Evolutionary conservation across 768 basidiomycete genomes (phyloP).

Genomic region (Naganishia randhawae): DNA sequence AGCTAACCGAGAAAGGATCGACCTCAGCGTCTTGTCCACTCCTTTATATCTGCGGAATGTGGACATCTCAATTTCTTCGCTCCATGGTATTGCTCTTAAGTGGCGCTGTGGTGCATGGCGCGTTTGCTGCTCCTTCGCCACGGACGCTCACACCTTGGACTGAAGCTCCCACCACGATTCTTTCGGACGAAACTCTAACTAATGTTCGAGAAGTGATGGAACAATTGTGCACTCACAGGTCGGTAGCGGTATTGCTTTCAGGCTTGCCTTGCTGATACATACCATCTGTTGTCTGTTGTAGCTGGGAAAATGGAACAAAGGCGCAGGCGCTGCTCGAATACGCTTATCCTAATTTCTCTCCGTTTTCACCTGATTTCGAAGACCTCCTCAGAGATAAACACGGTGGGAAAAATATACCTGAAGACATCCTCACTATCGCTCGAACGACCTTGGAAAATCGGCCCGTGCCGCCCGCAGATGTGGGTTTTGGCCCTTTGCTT

Average conservation of each 20-base stretch:
- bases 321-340: constrained; percentile 45
- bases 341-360: constrained; percentile 40
- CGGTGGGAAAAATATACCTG: constrained; percentile 29
- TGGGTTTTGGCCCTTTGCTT: constrained; percentile 32
- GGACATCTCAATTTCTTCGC: background rate
- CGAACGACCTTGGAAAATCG: constrained; percentile 43
- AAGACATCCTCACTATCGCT: constrained; percentile 40
- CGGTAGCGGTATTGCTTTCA: constrained; percentile 22
- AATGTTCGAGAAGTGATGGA: constrained; percentile 44
- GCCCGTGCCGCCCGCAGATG: constrained; percentile 21
- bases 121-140: background rate
- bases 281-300: background rate
- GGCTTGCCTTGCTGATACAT: background rate
- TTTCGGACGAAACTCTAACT: constrained; percentile 28
- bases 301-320: constrained; percentile 36
- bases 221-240: constrained; percentile 37
- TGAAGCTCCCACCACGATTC: background rate
- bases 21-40: too few relatives aligned
- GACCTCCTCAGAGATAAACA: constrained; percentile 6
- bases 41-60: too few relatives aligned
- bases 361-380: constrained; percentile 33
- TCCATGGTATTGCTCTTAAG: background rate
- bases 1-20: too few relatives aligned
- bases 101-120: background rate
- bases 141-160: background rate